Evolutionary conservation across 2,329 filamentous ascomycete species (phyloP).

Genomic region (Penicillium digitatum): DNA sequence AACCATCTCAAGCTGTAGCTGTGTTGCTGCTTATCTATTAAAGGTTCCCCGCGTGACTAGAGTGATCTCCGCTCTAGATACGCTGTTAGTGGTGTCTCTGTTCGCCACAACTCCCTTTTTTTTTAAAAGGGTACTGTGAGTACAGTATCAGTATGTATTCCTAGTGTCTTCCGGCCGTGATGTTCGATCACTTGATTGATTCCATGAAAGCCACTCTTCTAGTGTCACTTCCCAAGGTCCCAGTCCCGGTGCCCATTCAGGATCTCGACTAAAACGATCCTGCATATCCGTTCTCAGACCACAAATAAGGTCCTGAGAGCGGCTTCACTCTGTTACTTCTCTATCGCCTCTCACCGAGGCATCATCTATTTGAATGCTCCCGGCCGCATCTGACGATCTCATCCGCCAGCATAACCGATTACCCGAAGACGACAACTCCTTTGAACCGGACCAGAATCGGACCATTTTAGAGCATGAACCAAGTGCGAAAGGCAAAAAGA

Average conservation of each 20-base stretch:
- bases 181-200: conserved; percentile 2
- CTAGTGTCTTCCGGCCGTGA: not conserved
- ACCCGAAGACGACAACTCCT: conserved; percentile 30
- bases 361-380: conserved; percentile 41
- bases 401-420: conserved; percentile 38
- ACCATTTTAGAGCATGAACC: conserved; percentile 31
- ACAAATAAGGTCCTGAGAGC: conserved; percentile 30
- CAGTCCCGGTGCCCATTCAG: not conserved
- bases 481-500: conserved; percentile 40
- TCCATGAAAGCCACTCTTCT: conserved; percentile 6
- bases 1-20: conserved; percentile 22
- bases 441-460: conserved; percentile 27
- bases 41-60: conserved; percentile 30
- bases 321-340: conserved; percentile 16
- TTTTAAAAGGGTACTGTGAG: not conserved
- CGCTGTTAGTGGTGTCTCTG: conserved; percentile 7
- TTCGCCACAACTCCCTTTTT: not conserved
- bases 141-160: conserved; percentile 11
- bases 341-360: conserved; percentile 31
- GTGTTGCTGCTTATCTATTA: conserved; percentile 24
- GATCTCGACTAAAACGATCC: conserved; percentile 3
- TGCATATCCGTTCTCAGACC: conserved; percentile 34
- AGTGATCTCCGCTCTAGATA: conserved; percentile 28
- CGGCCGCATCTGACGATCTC: conserved; percentile 39
- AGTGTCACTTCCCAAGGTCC: conserved; percentile 7